Percentiles rank a stretch among this genome's conserved stretches.
phyloP scores from a whole-genome alignment of 257 asterid genomes.

The Solanum sitiens region DNA sequence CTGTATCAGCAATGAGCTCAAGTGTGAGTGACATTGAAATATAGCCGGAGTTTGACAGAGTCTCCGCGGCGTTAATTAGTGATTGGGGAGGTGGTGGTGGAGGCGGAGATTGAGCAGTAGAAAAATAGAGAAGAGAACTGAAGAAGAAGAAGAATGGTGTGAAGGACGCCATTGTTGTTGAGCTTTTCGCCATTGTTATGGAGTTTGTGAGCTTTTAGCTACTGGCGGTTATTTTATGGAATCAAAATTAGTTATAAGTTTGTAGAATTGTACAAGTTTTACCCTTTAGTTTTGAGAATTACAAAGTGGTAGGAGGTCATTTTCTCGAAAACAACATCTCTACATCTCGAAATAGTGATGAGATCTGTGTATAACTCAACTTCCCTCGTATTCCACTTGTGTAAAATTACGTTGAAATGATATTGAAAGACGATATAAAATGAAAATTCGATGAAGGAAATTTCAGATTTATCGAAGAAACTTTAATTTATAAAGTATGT shows the following conservation, averaged over 20 bases:
- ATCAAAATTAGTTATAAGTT: not conserved
- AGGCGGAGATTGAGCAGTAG: slow-evolving; percentile 15
- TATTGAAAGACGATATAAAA: not conserved
- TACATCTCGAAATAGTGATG: too few relatives aligned
- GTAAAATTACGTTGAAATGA: not conserved
- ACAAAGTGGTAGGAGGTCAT: not conserved
- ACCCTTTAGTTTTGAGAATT: not conserved
- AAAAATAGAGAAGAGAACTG: slow-evolving; percentile 18
- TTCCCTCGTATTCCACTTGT: not conserved
- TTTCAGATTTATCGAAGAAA: not conserved
- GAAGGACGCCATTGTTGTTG: slow-evolving; percentile 33
- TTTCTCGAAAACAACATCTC: not conserved
- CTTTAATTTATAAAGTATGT: not conserved
- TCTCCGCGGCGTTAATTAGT: slow-evolving; percentile 54
- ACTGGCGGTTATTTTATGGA: not conserved
- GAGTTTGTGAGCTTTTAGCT: not conserved
- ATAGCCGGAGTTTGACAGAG: slow-evolving; percentile 59
- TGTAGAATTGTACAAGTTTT: not conserved
- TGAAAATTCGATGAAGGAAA: not conserved
- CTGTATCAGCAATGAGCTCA: slow-evolving; percentile 25
- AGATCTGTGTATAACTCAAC: rapidly evolving
- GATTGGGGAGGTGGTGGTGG: slow-evolving; percentile 20
- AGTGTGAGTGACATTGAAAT: slow-evolving; percentile 65
- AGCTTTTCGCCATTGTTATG: not conserved
- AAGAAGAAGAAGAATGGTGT: slow-evolving; percentile 1